These are phyloP conservation scores for Erodium moschatum DNA, from an alignment of 441 rosid species.

Conservation along the genomic window DNA sequence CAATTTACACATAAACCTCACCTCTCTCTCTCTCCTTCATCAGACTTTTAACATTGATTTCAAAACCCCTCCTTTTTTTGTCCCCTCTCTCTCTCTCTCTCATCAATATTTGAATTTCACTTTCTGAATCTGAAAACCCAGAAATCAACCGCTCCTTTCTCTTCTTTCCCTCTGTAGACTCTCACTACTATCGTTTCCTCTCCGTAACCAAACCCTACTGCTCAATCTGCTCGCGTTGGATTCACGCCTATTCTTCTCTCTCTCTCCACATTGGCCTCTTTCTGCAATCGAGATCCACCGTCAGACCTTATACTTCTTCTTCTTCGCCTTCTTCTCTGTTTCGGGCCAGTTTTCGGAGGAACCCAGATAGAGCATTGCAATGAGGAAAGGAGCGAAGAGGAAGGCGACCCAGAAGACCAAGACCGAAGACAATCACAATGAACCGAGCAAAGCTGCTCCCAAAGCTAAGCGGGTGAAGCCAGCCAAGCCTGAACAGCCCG, in stretches of 20 bases:
- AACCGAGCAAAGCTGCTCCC: conserved; percentile 23
- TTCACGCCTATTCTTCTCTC: conserved; percentile 15
- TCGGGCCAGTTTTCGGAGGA: background rate
- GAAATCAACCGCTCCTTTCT: background rate
- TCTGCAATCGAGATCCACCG: conserved; percentile 38
- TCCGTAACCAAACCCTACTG: background rate
- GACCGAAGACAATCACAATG: conserved; percentile 19
- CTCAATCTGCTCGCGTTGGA: background rate
- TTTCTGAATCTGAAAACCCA: background rate
- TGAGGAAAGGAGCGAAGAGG: conserved; percentile 74
- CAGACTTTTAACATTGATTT: background rate
- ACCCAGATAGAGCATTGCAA: conserved; percentile 10
- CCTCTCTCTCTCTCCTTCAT: background rate
- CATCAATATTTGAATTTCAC: background rate
- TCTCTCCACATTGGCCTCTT: conserved; percentile 19
- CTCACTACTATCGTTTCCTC: background rate
- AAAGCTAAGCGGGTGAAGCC: conserved; percentile 45
- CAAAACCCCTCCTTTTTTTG: background rate
- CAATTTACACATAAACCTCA: background rate
- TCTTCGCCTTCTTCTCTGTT: conserved; percentile 7
- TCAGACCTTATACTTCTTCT: conserved; percentile 11
- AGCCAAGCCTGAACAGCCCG: conserved; percentile 26
- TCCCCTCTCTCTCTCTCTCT: background rate
- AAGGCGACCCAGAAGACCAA: conserved; percentile 37
- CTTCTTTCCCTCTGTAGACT: background rate